These are phyloP conservation scores for Agrocybe pediades DNA, from an alignment of 768 basidiomycete species.

Conservation along the genomic window DNA sequence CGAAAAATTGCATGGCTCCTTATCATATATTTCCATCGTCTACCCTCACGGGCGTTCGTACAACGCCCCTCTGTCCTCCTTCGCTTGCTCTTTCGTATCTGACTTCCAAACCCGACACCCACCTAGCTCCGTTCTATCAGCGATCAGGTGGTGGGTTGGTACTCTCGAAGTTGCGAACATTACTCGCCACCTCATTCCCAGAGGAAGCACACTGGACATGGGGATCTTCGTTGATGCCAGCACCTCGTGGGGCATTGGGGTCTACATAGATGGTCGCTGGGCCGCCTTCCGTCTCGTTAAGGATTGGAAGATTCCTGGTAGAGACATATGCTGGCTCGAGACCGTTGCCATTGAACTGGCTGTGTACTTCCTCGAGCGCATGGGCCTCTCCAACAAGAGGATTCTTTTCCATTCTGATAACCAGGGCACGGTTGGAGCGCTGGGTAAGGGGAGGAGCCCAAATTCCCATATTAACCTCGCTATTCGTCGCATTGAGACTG, in stretches of 20 bases:
- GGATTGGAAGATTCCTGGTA: conserved; percentile 12
- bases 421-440: conserved; percentile 32
- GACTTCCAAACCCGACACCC: conserved; percentile 12
- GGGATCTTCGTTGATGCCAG: conserved; percentile 10
- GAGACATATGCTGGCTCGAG: conserved; percentile 28
- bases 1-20: conserved; percentile 28
- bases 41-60: conserved; percentile 19
- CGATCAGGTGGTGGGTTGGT: conserved; percentile 2
- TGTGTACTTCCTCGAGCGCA: conserved; percentile 18
- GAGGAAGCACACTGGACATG: background rate
- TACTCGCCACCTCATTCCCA: background rate
- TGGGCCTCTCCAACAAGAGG: conserved; percentile 7
- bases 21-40: conserved; percentile 34
- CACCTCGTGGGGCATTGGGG: conserved; percentile 11
- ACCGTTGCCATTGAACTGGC: conserved; percentile 22
- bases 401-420: conserved; percentile 33
- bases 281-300: conserved; percentile 1
- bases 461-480: conserved; percentile 31
- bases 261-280: conserved; percentile 6
- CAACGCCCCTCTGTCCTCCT: conserved; percentile 25
- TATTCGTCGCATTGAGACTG: conserved; percentile 13
- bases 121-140: conserved; percentile 14
- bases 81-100: conserved; percentile 20
- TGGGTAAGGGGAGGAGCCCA: conserved; percentile 27
- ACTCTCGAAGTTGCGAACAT: background rate